Conservation (phyloP, 805 yeast genomes). For the Candida fluviatilis region DNA sequence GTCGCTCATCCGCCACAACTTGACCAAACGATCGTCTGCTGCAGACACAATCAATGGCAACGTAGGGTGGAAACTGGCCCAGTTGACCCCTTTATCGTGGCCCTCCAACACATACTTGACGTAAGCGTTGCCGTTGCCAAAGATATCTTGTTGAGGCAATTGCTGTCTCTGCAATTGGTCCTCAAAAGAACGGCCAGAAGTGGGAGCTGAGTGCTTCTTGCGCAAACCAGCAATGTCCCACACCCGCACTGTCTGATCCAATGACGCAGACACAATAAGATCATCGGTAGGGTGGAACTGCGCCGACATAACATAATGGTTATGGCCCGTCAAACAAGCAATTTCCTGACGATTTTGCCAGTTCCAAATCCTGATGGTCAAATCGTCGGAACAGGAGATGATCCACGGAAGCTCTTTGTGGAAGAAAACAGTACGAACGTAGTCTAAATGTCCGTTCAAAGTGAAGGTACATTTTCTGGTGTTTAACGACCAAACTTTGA, state of each 20-base stretch:
- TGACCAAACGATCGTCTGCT: slow-evolving; percentile 93
- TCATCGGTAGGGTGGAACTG: slow-evolving; percentile 96
- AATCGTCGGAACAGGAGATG: slow-evolving; percentile 93
- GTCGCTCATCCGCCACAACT: slow-evolving; percentile 96
- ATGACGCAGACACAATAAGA: slow-evolving; percentile 88
- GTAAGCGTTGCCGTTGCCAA: slow-evolving; percentile 90
- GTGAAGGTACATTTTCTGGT: slow-evolving; percentile 91
- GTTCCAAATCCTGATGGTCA: slow-evolving; percentile 98
- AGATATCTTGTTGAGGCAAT: slow-evolving; percentile 83
- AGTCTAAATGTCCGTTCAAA: slow-evolving; percentile 89
- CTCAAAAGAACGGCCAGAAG: slow-evolving; percentile 45
- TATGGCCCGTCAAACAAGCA: slow-evolving; percentile 96
- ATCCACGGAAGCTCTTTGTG: slow-evolving; percentile 98
- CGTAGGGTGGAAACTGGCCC: slow-evolving; percentile 98
- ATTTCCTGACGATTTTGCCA: slow-evolving; percentile 98
- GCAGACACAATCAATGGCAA: slow-evolving; percentile 92
- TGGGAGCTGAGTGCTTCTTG: slow-evolving; percentile 86
- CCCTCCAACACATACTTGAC: slow-evolving; percentile 96
- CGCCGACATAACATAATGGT: slow-evolving; percentile 97
- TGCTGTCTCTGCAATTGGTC: slow-evolving; percentile 56
- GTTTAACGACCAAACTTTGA: slow-evolving; percentile 93
- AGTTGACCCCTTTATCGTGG: slow-evolving; percentile 96
- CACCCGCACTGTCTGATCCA: slow-evolving; percentile 97
- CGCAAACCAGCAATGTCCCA: slow-evolving; percentile 97
- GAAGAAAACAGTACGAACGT: slow-evolving; percentile 89